Conservation (phyloP, 2,329 filamentous ascomycete genomes). For the Epichloe amarillans region DNA sequence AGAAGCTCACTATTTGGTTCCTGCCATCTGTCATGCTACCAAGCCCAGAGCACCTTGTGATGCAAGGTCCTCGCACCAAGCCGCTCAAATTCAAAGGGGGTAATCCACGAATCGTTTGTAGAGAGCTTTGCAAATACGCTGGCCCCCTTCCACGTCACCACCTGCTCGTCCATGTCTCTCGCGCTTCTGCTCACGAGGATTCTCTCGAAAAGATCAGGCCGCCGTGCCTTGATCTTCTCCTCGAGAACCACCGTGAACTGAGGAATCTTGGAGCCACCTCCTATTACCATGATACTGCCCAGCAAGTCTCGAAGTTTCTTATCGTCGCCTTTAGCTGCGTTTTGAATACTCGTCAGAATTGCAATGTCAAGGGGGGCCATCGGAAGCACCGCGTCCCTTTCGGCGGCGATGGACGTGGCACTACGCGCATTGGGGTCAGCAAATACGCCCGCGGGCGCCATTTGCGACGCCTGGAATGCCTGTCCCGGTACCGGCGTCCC, state of each 20-base stretch:
- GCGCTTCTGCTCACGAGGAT: constrained; percentile 59
- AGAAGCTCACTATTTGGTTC: not conserved
- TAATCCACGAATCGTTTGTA: constrained; percentile 94
- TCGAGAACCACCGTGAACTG: constrained; percentile 75
- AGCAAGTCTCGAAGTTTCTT: constrained; percentile 86
- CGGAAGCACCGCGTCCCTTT: constrained; percentile 71
- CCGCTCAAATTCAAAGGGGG: constrained; percentile 74
- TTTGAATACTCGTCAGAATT: constrained; percentile 77
- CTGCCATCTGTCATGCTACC: constrained; percentile 22
- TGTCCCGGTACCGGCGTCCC: constrained; percentile 28
- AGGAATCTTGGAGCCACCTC: constrained; percentile 69
- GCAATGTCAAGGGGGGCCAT: constrained; percentile 75
- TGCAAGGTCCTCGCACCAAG: constrained; percentile 70
- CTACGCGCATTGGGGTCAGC: constrained; percentile 38
- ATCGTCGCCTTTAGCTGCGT: constrained; percentile 78
- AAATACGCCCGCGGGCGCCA: constrained; percentile 30
- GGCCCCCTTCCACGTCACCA: constrained; percentile 96
- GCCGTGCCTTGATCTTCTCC: constrained; percentile 57
- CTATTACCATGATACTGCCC: constrained; percentile 80
- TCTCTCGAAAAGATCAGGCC: constrained; percentile 45
- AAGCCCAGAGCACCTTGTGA: constrained; percentile 61
- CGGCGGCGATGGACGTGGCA: constrained; percentile 42
- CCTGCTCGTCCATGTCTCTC: constrained; percentile 88
- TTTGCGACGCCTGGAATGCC: constrained; percentile 17
- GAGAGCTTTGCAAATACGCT: constrained; percentile 88